These are phyloP conservation scores for Boletus tomentosulus DNA, from an alignment of 768 basidiomycete species.

Conservation along the genomic window DNA sequence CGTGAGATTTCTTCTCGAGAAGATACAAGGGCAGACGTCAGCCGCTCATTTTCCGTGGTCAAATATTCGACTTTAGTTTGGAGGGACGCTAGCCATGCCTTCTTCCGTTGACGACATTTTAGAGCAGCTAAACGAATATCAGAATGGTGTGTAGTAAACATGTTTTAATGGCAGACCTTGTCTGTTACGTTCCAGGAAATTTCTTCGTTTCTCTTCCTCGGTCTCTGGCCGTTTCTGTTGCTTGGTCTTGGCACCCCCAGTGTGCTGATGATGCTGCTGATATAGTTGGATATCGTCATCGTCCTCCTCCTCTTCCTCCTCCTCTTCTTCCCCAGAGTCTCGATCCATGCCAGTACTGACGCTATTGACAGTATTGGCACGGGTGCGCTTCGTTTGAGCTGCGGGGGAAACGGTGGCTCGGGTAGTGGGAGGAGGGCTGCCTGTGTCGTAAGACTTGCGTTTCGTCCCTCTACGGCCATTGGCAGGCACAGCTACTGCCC, in stretches of 20 bases:
- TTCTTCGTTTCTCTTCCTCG: conserved; percentile 95
- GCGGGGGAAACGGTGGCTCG: conserved; percentile 24
- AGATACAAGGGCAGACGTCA: conserved; percentile 79
- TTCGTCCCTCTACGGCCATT: conserved; percentile 54
- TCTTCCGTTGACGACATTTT: conserved; percentile 98
- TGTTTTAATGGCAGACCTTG: conserved; percentile 60
- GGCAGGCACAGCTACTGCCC: conserved; percentile 28
- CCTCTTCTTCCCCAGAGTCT: conserved; percentile 32
- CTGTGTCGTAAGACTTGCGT: conserved; percentile 59
- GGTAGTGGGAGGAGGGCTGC: conserved; percentile 28
- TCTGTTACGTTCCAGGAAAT: conserved; percentile 95
- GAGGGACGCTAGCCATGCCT: conserved; percentile 91
- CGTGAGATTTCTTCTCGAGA: conserved; percentile 91
- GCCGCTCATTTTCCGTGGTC: conserved; percentile 90
- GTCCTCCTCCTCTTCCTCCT: conserved; percentile 40
- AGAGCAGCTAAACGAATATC: conserved; percentile 66
- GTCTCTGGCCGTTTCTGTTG: conserved; percentile 81
- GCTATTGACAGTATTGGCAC: conserved; percentile 34
- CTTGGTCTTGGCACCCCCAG: conserved; percentile 17
- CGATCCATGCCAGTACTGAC: conserved; percentile 33
- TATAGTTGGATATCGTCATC: conserved; percentile 28
- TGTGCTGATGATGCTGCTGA: conserved; percentile 20
- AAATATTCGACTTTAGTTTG: conserved; percentile 94
- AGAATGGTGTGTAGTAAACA: background rate
- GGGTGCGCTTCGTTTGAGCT: conserved; percentile 34